Base-by-base conservation (phyloP, 2,329 filamentous ascomycete species). In the Gnomoniopsis sp. region DNA sequence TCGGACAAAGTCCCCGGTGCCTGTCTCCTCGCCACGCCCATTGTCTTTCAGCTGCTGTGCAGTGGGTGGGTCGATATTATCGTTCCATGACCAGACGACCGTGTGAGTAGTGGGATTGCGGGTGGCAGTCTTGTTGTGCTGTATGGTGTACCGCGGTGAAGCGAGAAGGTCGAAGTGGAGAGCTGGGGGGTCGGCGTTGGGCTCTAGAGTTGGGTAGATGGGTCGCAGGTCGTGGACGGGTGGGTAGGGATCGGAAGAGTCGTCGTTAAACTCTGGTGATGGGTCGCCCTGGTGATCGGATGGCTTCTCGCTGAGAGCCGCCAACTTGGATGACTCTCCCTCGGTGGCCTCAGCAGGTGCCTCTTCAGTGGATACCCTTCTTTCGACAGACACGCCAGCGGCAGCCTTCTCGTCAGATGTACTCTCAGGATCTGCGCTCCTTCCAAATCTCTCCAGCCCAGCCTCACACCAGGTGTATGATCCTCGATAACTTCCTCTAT, bases 381-480 rank as follows among this genome's bases (percentile, higher is more conserved):
- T 54, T 26, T 54, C 56, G 7, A 43, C 21, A 3, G 49, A 23
- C 21, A 8, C 38, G 22, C 6, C 23, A 1, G 14, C 34, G 14
- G 56, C 36, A 17, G 51, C 49, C 23, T 36, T 56, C 17, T 61
- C 56, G 17, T 22, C 17, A 6, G 48, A 52, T 3, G 38, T 44
- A 26, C 43, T 41, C 21, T 57, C 57, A 14, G 34, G 60, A 1
- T 8, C 21, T 12, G 60, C 53, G 8, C 51, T 62, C 53, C 22
- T 72, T 48, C 81, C 79, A 50, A 84, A 80, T 3, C 76, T 76
- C 69, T 88, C 85, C 17, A 86, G 67, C 0, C 85, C 85, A 17
- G 78, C 83, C 57, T 87, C 85, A 59, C 87, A 87, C 85, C 85
- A 88, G 0, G 85, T 85, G 71, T 72, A 85, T 0, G 85, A 83